Evolutionary conservation across 257 asterid species (phyloP), one percentile per base, ranked within the genome.

Genomic region (Solanum bukasovii): DNA sequence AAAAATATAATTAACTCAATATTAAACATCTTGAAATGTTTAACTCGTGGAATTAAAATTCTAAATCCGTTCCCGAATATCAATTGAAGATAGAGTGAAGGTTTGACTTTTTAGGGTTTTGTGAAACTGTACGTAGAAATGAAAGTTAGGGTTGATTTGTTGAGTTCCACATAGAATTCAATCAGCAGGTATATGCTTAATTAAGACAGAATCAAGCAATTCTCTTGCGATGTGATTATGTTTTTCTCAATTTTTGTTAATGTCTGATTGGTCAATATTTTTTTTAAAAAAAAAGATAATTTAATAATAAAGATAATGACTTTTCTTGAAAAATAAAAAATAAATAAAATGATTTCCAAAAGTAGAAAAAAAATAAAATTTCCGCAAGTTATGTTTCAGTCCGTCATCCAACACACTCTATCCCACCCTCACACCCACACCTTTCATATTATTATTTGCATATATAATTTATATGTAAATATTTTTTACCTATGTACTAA

Each of bases 111-210:
- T 3, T 79, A 42, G 84, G 63, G 84, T 88, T 88, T 27, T 25
- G 87, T 87, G 87, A 91, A 90, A 90, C 33, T 70, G 63, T 87
- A 84, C 85, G 81, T 88, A 86, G 71, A 92, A 72, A 61, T 84
- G 40, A 79, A 79, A 27, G 11, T 44, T n/a, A 79, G 21, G 67
- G 25, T 59, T 59, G 0, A 59, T 59, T 20, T 59, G 63, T 52
- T 52, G 63, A 52, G 63, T 52, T 52, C 9, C 63, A 52, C 63
- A 52, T 52, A 52, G 63, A 52, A 18, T 52, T 52, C 63, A 52
- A 6, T 52, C 63, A 18, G 63, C 63, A 16, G 0, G 4, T 18
- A 6, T 52, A 52, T 18, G 9, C 63, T 52, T 18, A 52, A 18
- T 56, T 56, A 56, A 56, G n/a, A 6, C 65, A 56, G n/a, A 56